Conservation (phyloP, 2,329 filamentous ascomycete genomes). For the Xylariaceae sp. region DNA sequence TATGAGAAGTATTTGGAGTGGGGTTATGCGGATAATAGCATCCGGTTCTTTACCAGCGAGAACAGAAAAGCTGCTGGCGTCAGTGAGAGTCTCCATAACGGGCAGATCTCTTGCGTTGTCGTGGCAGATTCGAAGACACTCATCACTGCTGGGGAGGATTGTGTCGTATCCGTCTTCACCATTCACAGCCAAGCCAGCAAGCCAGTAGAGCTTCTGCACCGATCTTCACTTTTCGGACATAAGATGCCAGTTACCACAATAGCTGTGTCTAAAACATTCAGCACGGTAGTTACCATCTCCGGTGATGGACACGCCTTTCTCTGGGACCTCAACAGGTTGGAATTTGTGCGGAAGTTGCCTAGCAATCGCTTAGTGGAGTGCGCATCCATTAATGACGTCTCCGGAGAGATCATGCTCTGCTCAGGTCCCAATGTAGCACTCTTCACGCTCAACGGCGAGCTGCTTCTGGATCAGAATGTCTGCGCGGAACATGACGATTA, state of each 20-base stretch:
- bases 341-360: conserved; percentile 75
- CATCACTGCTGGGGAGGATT: conserved; percentile 88
- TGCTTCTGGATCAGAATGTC: conserved; percentile 77
- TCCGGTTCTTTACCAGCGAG: conserved; percentile 85
- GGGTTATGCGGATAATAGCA: conserved; percentile 89
- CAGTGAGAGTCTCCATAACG: conserved; percentile 90
- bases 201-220: conserved; percentile 71
- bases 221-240: conserved; percentile 84
- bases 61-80: conserved; percentile 77
- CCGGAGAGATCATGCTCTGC: conserved; percentile 84
- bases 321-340: conserved; percentile 90
- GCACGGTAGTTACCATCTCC: conserved; percentile 79
- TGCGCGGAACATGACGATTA: conserved; percentile 68
- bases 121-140: conserved; percentile 89
- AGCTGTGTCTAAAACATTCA: conserved; percentile 82
- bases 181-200: conserved; percentile 62
- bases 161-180: conserved; percentile 80
- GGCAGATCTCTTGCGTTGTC: conserved; percentile 75
- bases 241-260: conserved; percentile 77
- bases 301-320: conserved; percentile 78
- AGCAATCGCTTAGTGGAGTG: conserved; percentile 60
- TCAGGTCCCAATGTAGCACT: conserved; percentile 69
- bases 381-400: conserved; percentile 82
- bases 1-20: conserved; percentile 94
- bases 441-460: conserved; percentile 82